A percentile compares a stretch with the other conserved stretches of the same genome.
phyloP scores from a whole-genome alignment of 1,139 yeast species.

The Diutina mesorugosa region DNA sequence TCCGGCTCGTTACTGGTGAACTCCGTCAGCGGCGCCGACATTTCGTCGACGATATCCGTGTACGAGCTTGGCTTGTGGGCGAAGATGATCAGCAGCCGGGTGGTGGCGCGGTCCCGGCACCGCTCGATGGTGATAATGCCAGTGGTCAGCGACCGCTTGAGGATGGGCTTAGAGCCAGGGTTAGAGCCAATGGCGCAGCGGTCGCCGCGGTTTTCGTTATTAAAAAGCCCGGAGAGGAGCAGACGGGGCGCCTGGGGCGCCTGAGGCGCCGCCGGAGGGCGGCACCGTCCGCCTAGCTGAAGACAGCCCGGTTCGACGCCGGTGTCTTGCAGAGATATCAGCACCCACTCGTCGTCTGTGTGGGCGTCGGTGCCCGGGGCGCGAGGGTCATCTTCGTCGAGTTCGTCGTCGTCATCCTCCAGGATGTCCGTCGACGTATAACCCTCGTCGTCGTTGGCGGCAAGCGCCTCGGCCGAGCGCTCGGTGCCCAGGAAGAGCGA shows the following conservation, averaged over 20 bases:
- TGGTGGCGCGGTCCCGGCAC: not conserved
- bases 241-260: not conserved
- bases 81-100: not conserved
- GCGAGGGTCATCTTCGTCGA: not conserved
- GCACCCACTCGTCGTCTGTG: conserved; percentile 1
- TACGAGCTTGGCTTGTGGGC: not conserved
- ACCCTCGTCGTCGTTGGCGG: not conserved
- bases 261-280: not conserved
- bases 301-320: not conserved
- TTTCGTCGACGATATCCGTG: not conserved
- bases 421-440: not conserved
- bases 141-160: not conserved
- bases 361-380: not conserved
- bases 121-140: conserved; percentile 1
- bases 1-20: not conserved
- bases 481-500: not conserved
- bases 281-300: not conserved
- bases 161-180: not conserved
- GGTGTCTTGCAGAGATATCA: not conserved
- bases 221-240: not conserved
- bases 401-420: conserved; percentile 1
- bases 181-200: not conserved
- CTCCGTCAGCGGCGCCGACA: not conserved
- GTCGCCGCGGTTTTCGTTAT: not conserved
- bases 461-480: not conserved